A percentile compares a stretch with the other conserved stretches of the same genome.
These are phyloP conservation scores for Gloeopeniophorella convolvens DNA, from an alignment of 768 basidiomycete species.

Conservation along the genomic window DNA sequence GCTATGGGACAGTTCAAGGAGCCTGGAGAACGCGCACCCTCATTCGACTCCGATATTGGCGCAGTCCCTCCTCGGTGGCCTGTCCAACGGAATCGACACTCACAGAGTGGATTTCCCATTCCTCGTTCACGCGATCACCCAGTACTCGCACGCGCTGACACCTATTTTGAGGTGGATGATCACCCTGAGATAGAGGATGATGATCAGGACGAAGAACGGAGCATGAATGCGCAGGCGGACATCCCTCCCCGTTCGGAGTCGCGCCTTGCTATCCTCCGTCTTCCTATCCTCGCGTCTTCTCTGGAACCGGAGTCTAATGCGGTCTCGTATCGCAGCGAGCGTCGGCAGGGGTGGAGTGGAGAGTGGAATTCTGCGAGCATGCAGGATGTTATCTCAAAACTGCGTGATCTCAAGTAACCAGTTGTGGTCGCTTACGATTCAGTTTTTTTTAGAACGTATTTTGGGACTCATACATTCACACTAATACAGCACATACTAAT, in stretches of 20 bases:
- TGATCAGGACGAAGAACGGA: neutral
- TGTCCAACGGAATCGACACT: neutral
- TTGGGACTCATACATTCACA: too few relatives aligned
- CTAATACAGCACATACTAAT: too few relatives aligned
- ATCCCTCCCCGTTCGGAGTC: neutral
- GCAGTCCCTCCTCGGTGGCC: neutral
- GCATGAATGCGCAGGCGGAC: too few relatives aligned
- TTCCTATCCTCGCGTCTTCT: neutral
- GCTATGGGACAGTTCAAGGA: neutral
- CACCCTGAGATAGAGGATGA: neutral
- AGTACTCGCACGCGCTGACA: neutral
- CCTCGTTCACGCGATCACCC: neutral
- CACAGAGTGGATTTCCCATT: neutral
- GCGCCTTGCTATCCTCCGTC: neutral
- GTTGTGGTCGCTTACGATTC: too few relatives aligned
- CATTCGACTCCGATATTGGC: neutral
- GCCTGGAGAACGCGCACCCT: neutral
- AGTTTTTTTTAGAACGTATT: too few relatives aligned
- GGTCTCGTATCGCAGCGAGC: slow-evolving; percentile 15
- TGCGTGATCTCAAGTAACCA: slow-evolving; percentile 18
- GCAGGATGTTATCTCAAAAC: slow-evolving; percentile 15
- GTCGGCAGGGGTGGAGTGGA: slow-evolving; percentile 20
- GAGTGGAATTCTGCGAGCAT: slow-evolving; percentile 21
- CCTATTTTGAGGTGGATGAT: neutral
- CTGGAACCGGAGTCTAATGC: neutral